Base-by-base conservation (phyloP, 495 filamentous ascomycete species). In the Entonaema liquescens region DNA sequence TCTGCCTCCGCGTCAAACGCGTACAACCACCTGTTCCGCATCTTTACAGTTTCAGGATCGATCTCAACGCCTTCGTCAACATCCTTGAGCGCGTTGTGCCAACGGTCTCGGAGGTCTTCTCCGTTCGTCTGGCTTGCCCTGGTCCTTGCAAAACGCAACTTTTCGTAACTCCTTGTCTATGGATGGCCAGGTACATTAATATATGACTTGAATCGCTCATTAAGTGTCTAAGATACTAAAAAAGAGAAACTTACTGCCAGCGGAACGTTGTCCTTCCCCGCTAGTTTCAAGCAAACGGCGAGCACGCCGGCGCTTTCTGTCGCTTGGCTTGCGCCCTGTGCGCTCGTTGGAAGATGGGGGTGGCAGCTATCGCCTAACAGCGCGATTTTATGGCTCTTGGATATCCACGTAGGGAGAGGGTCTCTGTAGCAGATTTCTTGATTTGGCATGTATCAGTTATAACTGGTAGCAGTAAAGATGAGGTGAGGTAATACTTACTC, bases 11-110 rank as follows among this genome's bases (percentile, higher is more conserved):
- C 80, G 67, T 86, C 83, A 49, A 83, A 86, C 11, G 82, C 77
- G 71, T 86, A 86, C 26, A 86, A 49, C 75, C 82, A 84, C 2
- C 83, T 68, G 55, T 86, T 86, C 69, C 79, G 74, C 62, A 87
- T 86, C 77, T 84, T 87, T 17, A 86, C 69, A 21, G 80, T 79
- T 64, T 87, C 84, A 3, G 84, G 84, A 69, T 87, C 83, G 59
- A 85, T 82, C 64, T 86, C 81, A 0, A 78, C 74, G 21, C 80
- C 78, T n/a, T 82, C 80, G 13, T 82, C 83, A 17, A 83, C 77
- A 31, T 78, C 71, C 70, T 83, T 85, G 21, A 87, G 74, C 40
- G 81, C 82, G 62, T 77, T 82, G 60, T 87, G 84, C 84, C 84
- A 87, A 17, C 84, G 73, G 67, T 86, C 83, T n/a, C 84, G 65